Base-by-base conservation (phyloP, 1,284 basidiomycete genomes). In the Quambalaria eucalypti region DNA sequence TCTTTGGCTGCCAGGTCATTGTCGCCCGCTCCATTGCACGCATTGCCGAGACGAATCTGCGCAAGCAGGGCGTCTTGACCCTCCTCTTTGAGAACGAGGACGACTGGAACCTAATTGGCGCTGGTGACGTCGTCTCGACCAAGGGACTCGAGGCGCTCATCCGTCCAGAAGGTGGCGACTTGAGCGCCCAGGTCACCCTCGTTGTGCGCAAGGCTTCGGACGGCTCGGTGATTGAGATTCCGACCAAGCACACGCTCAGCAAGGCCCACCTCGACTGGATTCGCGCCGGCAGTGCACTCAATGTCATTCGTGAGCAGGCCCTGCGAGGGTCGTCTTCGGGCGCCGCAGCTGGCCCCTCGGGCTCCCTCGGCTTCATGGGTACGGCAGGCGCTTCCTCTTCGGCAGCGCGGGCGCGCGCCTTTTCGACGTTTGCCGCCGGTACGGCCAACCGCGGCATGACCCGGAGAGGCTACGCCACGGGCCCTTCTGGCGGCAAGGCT, bases 1-100 rank as follows among this genome's bases (percentile, higher is more conserved):
- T 93, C 80, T 93, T 95, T 71, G 89, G 88, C 23, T 74, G 71
- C 64, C 76, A 77, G 54, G 56, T 79, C 28, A 78, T 79, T 56
- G 68, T 78, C 82, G 77, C 69, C 0, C 68, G 80, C 69, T 42
- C 55, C 58, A 70, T 74, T 44, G 72, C 87, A 85, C 76, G 88
- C 86, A 76, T 87, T 84, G 47, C 81, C 84, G 70, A 82, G 80
- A 60, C 80, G 83, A 76, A 83, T 79, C 51, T 74, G 65, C 64
- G 73, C 39, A 74, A 74, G 64, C 73, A 74, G 56, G 73, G 73
- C 46, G 73, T 74, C 1, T 52, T 74, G 47, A 74, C 73, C 26
- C 62, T 74, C 26, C 62, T 74, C 21, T 74, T 74, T 44, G 69
- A 66, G 44, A 67, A 74, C 57, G 73, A 74, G 54, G 61, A 64